Conservation (phyloP, 2,329 filamentous ascomycete species). For the Exophiala alcalophila region DNA sequence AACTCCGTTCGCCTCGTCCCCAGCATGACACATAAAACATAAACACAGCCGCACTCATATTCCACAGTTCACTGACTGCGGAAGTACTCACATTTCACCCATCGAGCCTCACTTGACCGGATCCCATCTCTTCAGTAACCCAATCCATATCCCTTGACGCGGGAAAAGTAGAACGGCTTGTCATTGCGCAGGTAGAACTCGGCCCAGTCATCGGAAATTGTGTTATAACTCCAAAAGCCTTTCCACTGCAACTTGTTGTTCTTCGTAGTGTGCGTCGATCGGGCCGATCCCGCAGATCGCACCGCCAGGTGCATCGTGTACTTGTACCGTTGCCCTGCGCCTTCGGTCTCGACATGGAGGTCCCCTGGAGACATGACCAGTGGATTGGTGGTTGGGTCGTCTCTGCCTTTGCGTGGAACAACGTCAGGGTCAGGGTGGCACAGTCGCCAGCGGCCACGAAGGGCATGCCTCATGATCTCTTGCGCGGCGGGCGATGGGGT, state of each 20-base stretch:
- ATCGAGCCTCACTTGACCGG: too few species aligned
- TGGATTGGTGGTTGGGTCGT: constrained; percentile 29
- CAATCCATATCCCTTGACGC: constrained; percentile 59
- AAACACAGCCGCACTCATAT: too few species aligned
- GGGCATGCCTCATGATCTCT: constrained; percentile 66
- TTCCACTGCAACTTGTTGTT: constrained; percentile 90
- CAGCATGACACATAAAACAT: too few species aligned
- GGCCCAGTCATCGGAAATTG: constrained; percentile 83
- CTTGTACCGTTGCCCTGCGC: constrained; percentile 72
- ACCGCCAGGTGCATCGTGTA: constrained; percentile 79
- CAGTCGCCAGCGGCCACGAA: constrained; percentile 64
- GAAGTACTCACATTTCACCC: too few species aligned
- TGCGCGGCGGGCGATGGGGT: constrained; percentile 41
- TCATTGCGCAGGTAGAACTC: constrained; percentile 69
- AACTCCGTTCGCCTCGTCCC: too few species aligned
- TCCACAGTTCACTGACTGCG: too few species aligned
- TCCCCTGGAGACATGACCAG: constrained; percentile 48
- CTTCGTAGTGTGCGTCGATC: constrained; percentile 54
- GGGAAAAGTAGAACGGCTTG: constrained; percentile 58
- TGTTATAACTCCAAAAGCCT: constrained; percentile 87
- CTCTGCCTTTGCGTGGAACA: constrained; percentile 27
- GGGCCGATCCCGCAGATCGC: constrained; percentile 55
- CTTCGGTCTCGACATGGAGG: constrained; percentile 81
- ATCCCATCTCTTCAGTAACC: too few species aligned
- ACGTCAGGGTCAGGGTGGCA: constrained; percentile 46